Conservation (phyloP, 345 rosid genomes). For the Bruguiera gymnorhiza region DNA sequence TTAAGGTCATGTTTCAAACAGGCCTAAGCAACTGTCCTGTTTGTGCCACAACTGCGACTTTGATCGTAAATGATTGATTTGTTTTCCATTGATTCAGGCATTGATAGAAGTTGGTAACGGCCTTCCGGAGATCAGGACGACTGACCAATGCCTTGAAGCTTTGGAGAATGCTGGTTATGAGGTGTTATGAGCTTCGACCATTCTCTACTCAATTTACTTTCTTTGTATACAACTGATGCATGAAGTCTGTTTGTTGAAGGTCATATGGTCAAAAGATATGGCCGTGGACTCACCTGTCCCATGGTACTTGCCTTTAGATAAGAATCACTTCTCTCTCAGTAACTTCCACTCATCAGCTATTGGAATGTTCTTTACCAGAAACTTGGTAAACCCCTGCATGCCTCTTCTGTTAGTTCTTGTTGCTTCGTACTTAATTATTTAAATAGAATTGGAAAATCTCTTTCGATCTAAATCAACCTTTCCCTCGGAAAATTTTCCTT, state of each 20-base stretch:
- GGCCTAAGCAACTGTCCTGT: not conserved
- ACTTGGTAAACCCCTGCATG: constrained; percentile 54
- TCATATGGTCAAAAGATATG: constrained; percentile 83
- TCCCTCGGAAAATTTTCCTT: too few species aligned
- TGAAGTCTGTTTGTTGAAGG: constrained; percentile 31
- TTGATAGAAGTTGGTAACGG: constrained; percentile 80
- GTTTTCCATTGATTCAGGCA: constrained; percentile 34
- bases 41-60: not conserved
- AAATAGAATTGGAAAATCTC: too few species aligned
- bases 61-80: not conserved
- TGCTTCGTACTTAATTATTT: not conserved
- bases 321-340: constrained; percentile 63
- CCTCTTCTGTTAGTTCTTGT: not conserved
- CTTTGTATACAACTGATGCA: too few species aligned
- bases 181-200: constrained; percentile 30
- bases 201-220: not conserved
- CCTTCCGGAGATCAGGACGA: constrained; percentile 74
- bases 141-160: constrained; percentile 66
- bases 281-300: constrained; percentile 46
- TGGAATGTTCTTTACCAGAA: constrained; percentile 73
- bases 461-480: too few species aligned
- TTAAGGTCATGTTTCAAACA: constrained; percentile 46
- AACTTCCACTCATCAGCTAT: constrained; percentile 77
- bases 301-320: constrained; percentile 65
- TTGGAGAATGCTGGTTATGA: constrained; percentile 78